Base-by-base conservation (phyloP, 192 early-diverging fungal species). In the Coemansia furcata region DNA sequence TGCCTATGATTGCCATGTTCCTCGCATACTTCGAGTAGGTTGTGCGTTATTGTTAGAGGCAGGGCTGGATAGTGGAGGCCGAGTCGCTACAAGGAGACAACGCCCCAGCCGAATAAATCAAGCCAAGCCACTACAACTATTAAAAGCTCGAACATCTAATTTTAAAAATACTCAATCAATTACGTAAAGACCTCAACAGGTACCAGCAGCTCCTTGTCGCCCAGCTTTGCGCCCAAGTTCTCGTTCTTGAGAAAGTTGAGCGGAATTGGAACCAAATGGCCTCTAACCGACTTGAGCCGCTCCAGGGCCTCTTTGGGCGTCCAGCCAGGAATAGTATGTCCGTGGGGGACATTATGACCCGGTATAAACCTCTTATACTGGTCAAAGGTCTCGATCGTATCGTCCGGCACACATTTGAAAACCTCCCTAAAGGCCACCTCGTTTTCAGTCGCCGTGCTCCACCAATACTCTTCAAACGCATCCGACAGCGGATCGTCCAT, bases 331-430 rank as follows among this genome's bases (percentile, higher is more conserved):
- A 82, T 49, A 12, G 77, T 68, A 46, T 79, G 84, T 21, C 84
- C 80, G n/a, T 71, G 59, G 7, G 80, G 80, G 38, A 74, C 71
- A 12, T 70, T 54, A n/a, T 66, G 71, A 2, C 82, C 72, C 2
- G 84, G 76, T 14, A 85, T 77, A 49, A 85, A 85, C 59, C 49
- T 69, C 39, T 69, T 76, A 60, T 85, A 85, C 71, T 82, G 80
- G 17, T 86, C 75, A 84, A 88, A 91, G 35, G 67, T 89, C 47
- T 81, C 79, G 35, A 90, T 84, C 0, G 91, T 91, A 55, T 95
- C 89, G 64, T 96, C 93, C 15, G 94, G 94, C 19, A 94, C 88
- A 72, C 90, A 92, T 35, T 88, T 87, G 80, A 96, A 96, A 9
- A 95, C 89, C 19, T 91, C 86, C 30, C 94, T 80, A 73, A 92